Conservation (phyloP, 768 basidiomycete genomes). For the Naematelia aurantialba region DNA sequence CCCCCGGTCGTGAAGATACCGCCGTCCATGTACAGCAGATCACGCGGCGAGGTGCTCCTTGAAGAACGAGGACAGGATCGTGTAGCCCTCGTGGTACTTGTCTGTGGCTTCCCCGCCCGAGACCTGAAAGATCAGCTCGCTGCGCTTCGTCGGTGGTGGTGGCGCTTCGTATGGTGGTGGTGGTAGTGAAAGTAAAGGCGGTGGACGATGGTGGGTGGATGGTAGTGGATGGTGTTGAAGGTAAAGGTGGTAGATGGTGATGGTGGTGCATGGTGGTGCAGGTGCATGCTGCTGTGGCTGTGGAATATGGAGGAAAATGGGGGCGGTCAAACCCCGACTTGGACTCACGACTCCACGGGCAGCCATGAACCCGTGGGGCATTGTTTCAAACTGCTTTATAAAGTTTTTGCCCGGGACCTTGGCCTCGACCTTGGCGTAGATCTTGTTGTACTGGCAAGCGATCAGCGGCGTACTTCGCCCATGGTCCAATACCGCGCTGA, state of each 20-base stretch:
- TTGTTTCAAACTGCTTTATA: slow-evolving; percentile 26
- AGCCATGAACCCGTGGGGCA: slow-evolving; percentile 37
- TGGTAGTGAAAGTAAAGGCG: no score
- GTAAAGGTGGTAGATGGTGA: no score
- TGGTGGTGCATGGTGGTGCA: no score
- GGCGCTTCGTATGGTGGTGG: no score
- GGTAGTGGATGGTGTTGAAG: no score
- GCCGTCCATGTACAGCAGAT: not conserved
- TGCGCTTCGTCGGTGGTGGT: not conserved
- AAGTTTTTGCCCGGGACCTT: slow-evolving; percentile 38
- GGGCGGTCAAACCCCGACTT: not conserved
- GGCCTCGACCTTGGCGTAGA: slow-evolving; percentile 28
- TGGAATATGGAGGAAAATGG: not conserved
- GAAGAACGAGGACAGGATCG: slow-evolving; percentile 16
- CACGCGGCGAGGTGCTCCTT: slow-evolving; percentile 11
- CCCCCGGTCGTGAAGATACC: not conserved
- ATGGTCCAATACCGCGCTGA: not conserved
- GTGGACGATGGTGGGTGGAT: no score
- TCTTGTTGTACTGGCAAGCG: slow-evolving; percentile 27
- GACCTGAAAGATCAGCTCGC: slow-evolving; percentile 6
- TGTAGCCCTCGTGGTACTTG: slow-evolving; percentile 15
- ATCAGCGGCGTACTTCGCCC: not conserved
- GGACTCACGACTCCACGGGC: slow-evolving; percentile 43
- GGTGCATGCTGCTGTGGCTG: not conserved
- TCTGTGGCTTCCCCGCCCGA: slow-evolving; percentile 5